Percentiles rank a stretch among this genome's conserved stretches.
phyloP scores from a whole-genome alignment of 345 rosid genomes.

The Moricandia moricandioides region DNA sequence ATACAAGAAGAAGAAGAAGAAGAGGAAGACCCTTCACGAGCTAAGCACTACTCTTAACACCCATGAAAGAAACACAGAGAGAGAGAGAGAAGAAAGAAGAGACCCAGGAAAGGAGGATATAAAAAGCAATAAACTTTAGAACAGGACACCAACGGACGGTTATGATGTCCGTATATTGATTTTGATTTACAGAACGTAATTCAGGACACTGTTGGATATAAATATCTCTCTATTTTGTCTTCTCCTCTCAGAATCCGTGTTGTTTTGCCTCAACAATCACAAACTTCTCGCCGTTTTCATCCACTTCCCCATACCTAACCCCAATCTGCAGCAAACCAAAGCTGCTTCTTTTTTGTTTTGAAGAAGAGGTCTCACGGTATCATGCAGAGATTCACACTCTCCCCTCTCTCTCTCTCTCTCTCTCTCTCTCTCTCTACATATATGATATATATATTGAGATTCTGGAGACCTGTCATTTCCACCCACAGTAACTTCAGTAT shows the following conservation, averaged over 20 bases:
- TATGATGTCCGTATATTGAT: constrained; percentile 33
- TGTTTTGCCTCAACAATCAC: constrained; percentile 20
- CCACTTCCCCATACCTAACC: constrained; percentile 18
- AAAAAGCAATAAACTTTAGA: constrained; percentile 6
- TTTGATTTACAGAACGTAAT: constrained; percentile 36
- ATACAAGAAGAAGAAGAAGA: background rate
- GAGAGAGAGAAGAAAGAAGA: constrained; percentile 28
- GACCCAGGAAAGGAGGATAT: constrained; percentile 48
- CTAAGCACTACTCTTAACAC: constrained; percentile 32
- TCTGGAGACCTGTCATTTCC: constrained; percentile 29
- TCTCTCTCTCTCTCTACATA: background rate
- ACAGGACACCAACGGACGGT: constrained; percentile 26
- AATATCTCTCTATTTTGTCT: constrained; percentile 25
- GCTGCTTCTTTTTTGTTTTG: constrained; percentile 26
- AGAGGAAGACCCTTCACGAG: constrained; percentile 12
- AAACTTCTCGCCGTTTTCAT: constrained; percentile 33
- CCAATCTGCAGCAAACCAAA: constrained; percentile 27
- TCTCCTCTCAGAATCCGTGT: constrained; percentile 31
- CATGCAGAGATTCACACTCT: constrained; percentile 29
- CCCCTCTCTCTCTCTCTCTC: background rate
- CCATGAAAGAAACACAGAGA: constrained; percentile 48
- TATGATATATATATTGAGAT: constrained; percentile 8
- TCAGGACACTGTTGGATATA: constrained; percentile 23
- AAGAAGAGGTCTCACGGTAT: constrained; percentile 37
- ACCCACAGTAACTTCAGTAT: constrained; percentile 21